Base-by-base conservation (phyloP, 164 flowering plant species). In the Umbellularia californica region DNA sequence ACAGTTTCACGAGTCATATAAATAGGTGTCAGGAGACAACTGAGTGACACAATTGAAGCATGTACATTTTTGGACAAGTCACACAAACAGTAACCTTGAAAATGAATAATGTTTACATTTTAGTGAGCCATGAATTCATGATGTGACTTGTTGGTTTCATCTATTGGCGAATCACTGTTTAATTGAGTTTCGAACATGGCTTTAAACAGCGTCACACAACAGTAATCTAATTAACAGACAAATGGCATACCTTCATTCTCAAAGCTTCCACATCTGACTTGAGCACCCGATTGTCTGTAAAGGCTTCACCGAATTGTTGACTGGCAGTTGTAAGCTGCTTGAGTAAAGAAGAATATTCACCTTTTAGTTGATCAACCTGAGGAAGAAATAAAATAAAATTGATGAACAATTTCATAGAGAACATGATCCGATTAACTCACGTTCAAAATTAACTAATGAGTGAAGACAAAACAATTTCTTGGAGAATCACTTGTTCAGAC, bases 201-300 rank as follows among this genome's bases (percentile, higher is more conserved):
- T 55, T 55, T 55, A 55, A 55, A 55, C 60, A 55, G 10, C 10
- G 7, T 10, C 66, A 64, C 25, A 64, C 66, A n/a, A 11, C 12
- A 24, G 12, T 15, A 64, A 24, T 64, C 19, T 30, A 28, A 5
- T 17, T 14, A 2, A 30, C 27, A 28, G 55, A 72, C 15, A 23
- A 25, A 47, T 47, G 25, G 13, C 22, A 19, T 6, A 93, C 98
- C 90, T 90, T 88, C 66, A 90, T 88, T 85, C 97, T 89, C 70
- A 94, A 67, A 72, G 94, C 92, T 78, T 87, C 95, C 9, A 94
- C 95, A 76, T 87, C 85, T 24, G 97, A 88, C 76, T 87, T 92
- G 19, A 94, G 91, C 25, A 92, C 90, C 17, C 91, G 77, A 65
- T 92, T 85, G 74, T 88, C 84, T 0, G 90, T 86, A 2, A 78